phyloP scores from a whole-genome alignment of 306 rosid species.

The Begonia masoniana region DNA sequence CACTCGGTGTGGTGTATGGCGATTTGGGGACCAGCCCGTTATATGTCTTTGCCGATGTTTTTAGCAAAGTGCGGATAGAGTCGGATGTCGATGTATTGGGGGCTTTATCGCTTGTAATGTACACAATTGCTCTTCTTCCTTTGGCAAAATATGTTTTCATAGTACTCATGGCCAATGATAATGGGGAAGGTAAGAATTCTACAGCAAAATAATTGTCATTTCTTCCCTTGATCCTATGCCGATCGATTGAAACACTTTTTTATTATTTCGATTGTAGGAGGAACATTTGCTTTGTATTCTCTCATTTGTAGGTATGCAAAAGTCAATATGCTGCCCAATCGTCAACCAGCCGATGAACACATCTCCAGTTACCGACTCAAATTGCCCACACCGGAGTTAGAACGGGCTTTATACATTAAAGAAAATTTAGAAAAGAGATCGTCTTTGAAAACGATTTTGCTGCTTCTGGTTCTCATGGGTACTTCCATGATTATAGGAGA shows the following conservation, averaged over 20 bases:
- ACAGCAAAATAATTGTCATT: conserved; percentile 4
- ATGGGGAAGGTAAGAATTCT: conserved; percentile 66
- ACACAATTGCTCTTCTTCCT: conserved; percentile 85
- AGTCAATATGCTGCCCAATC: conserved; percentile 75
- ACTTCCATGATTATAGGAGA: conserved; percentile 97
- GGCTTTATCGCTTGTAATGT: conserved; percentile 83
- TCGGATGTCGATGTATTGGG: conserved; percentile 81
- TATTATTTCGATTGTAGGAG: conserved; percentile 50
- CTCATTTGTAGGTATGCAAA: conserved; percentile 92
- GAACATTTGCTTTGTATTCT: conserved; percentile 93
- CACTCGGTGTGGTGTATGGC: conserved; percentile 96
- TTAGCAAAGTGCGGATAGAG: conserved; percentile 58
- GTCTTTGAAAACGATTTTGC: conserved; percentile 42
- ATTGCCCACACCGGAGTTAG: conserved; percentile 85
- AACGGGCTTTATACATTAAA: conserved; percentile 74
- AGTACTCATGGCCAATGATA: conserved; percentile 95
- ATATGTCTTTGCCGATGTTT: conserved; percentile 86
- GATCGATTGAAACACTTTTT: background rate
- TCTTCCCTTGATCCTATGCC: conserved; percentile 2
- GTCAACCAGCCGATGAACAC: conserved; percentile 78
- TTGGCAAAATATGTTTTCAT: conserved; percentile 81
- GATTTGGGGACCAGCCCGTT: conserved; percentile 96
- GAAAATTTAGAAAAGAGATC: conserved; percentile 57
- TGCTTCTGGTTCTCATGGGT: conserved; percentile 80
- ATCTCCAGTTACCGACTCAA: conserved; percentile 86